Conservation (phyloP, 805 yeast species). For the Cyberlindnera subsufficiens region DNA sequence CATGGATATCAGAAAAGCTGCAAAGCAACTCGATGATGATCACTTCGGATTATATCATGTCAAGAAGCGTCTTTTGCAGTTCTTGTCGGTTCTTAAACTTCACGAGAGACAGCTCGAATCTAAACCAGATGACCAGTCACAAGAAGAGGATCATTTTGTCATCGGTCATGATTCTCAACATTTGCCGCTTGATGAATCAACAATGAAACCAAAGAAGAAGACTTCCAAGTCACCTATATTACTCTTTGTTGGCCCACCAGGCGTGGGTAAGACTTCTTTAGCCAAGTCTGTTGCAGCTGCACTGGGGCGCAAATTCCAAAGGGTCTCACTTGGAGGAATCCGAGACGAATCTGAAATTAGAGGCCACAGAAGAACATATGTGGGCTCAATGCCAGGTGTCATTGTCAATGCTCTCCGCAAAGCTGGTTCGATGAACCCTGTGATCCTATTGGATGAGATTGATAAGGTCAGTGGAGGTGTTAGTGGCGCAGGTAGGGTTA, state of each 20-base stretch:
- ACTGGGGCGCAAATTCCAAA: constrained; percentile 66
- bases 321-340: constrained; percentile 82
- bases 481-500: constrained; percentile 35
- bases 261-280: constrained; percentile 86
- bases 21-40: constrained; percentile 58
- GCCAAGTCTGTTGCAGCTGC: constrained; percentile 78
- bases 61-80: constrained; percentile 71
- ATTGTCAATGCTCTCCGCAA: constrained; percentile 72
- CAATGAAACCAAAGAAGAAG: constrained; percentile 4
- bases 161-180: constrained; percentile 9
- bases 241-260: constrained; percentile 87
- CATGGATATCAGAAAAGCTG: constrained; percentile 48
- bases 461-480: constrained; percentile 67
- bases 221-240: constrained; percentile 60
- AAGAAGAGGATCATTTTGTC: constrained; percentile 14
- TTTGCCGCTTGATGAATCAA: constrained; percentile 1
- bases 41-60: constrained; percentile 74
- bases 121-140: background rate
- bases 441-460: constrained; percentile 77
- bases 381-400: constrained; percentile 89
- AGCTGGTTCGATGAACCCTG: constrained; percentile 75
- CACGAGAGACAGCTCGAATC: constrained; percentile 19
- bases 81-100: constrained; percentile 70
- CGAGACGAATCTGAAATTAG: constrained; percentile 85
- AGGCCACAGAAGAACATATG: constrained; percentile 88